Percentiles rank a stretch among this genome's conserved stretches.
Conservation (phyloP, 345 rosid species). For the Pistacia integerrima region DNA sequence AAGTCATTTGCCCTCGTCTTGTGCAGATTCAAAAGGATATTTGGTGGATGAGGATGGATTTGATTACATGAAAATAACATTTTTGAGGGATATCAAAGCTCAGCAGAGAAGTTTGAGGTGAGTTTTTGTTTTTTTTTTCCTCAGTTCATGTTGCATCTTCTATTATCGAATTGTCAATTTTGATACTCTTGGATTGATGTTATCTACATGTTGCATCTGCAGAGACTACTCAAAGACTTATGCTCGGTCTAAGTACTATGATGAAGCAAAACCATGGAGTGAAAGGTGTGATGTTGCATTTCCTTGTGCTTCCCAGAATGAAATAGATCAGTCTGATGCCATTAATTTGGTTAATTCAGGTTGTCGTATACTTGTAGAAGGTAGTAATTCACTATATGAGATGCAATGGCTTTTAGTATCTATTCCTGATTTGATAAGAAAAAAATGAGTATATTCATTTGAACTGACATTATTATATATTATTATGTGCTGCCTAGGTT, state of each 20-base stretch:
- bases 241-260: constrained; percentile 92
- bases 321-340: constrained; percentile 96
- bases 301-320: constrained; percentile 95
- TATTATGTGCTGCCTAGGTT: constrained; percentile 50
- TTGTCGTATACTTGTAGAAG: constrained; percentile 89
- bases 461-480: constrained; percentile 3
- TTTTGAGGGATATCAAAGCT: constrained; percentile 92
- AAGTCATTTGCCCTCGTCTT: constrained; percentile 23
- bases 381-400: constrained; percentile 40
- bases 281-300: constrained; percentile 95
- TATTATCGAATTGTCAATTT: constrained; percentile 10
- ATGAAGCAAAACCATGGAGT: constrained; percentile 94
- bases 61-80: constrained; percentile 92
- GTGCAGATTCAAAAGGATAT: constrained; percentile 89
- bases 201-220: constrained; percentile 32
- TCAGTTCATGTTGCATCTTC: not conserved
- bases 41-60: constrained; percentile 98
- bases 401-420: constrained; percentile 5
- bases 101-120: constrained; percentile 97
- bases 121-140: not conserved
- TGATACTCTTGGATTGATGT: constrained; percentile 9
- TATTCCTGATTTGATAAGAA: not conserved
- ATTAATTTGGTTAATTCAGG: constrained; percentile 87
- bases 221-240: constrained; percentile 99
- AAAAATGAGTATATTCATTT: not conserved